Evolutionary conservation across 2,329 filamentous ascomycete species (phyloP).

Genomic region (Aspergillus luchuensis): DNA sequence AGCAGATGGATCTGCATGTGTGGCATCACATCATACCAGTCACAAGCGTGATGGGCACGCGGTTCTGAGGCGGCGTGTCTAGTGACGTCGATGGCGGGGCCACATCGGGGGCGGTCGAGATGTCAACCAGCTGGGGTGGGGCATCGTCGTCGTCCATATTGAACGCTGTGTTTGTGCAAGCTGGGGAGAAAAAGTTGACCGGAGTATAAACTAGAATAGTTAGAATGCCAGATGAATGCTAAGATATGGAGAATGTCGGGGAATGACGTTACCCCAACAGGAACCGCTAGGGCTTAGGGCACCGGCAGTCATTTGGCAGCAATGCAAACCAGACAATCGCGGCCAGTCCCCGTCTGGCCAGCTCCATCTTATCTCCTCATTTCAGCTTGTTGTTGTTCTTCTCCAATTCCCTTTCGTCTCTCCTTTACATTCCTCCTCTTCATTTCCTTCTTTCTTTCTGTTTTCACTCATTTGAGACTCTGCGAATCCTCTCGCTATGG

Average conservation of each 20-base stretch:
- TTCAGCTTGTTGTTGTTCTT: constrained; percentile 10
- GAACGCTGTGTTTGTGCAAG: not conserved
- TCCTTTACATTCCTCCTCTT: not conserved
- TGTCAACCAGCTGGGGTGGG: constrained; percentile 48
- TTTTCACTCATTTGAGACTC: constrained; percentile 10
- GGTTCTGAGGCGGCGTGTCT: constrained; percentile 33
- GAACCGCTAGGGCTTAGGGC: constrained; percentile 40
- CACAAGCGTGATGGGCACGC: constrained; percentile 54
- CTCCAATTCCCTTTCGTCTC: not conserved
- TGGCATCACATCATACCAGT: constrained; percentile 43
- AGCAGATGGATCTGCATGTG: not conserved
- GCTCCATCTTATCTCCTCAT: constrained; percentile 16
- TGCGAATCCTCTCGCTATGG: constrained; percentile 36
- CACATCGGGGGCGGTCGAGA: constrained; percentile 31
- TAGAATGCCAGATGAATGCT: not conserved
- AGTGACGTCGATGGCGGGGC: constrained; percentile 28
- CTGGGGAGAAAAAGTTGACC: not conserved
- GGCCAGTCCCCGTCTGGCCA: constrained; percentile 18
- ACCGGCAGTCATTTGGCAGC: constrained; percentile 28
- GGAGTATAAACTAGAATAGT: not conserved
- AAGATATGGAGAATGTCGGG: constrained; percentile 7
- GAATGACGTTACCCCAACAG: constrained; percentile 25
- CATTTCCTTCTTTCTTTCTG: constrained; percentile 7
- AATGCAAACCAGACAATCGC: constrained; percentile 10
- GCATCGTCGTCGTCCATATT: constrained; percentile 46